phyloP scores from a whole-genome alignment of 179 eudicot species.

The Beta macrorhiza region DNA sequence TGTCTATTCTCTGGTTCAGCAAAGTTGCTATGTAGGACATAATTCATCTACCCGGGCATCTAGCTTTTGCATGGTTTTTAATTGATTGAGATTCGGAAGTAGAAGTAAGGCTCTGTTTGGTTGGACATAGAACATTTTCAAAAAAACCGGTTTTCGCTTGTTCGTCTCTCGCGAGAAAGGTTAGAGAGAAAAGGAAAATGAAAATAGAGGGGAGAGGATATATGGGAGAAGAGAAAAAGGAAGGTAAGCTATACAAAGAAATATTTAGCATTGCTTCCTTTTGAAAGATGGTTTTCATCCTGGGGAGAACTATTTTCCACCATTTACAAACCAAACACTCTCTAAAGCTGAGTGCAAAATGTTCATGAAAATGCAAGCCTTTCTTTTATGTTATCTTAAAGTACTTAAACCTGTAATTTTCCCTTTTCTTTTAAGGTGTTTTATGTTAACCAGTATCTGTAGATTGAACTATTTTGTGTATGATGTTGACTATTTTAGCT shows the following conservation, averaged over 20 bases:
- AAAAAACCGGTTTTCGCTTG: neutral
- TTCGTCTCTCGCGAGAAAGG: neutral
- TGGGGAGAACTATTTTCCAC: no score
- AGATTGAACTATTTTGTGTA: neutral
- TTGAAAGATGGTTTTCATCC: no score
- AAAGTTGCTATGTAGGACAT: neutral
- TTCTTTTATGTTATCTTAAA: neutral
- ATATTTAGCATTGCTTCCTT: no score
- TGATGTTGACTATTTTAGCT: neutral
- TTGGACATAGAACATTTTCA: no score
- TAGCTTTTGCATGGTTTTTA: neutral
- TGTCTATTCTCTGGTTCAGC: neutral
- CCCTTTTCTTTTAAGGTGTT: neutral
- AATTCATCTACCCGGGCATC: neutral
- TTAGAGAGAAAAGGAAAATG: no score
- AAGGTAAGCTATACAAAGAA: no score
- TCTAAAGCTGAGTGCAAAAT: neutral
- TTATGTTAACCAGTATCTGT: neutral
- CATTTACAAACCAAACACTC: no score
- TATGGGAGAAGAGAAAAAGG: no score
- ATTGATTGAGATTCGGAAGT: neutral
- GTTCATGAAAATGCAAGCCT: neutral
- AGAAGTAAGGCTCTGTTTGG: neutral
- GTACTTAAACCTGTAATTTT: neutral
- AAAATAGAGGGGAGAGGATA: no score